These are phyloP conservation scores for Clavispora asparagi DNA, from an alignment of 805 yeast species.

Conservation along the genomic window DNA sequence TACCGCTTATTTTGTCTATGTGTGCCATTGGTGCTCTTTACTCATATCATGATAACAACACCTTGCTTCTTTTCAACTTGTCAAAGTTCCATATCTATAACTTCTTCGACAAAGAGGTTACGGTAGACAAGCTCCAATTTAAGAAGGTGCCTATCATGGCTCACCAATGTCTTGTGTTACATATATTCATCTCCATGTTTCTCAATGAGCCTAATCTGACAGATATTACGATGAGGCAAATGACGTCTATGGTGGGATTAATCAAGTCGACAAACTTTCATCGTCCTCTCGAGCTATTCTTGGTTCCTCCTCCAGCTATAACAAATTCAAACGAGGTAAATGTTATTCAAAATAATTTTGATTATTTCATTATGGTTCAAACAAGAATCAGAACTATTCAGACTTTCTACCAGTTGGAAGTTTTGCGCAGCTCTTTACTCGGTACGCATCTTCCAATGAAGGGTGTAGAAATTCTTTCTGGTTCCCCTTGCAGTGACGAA, in stretches of 20 bases:
- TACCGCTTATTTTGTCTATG: slow-evolving; percentile 73
- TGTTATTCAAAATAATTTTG: slow-evolving; percentile 37
- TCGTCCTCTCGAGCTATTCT: slow-evolving; percentile 38
- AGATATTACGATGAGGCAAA: slow-evolving; percentile 47
- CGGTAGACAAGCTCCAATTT: slow-evolving; percentile 40
- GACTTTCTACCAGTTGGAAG: slow-evolving; percentile 45
- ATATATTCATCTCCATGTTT: slow-evolving; percentile 52
- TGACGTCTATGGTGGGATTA: slow-evolving; percentile 50
- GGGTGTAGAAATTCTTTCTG: slow-evolving; percentile 48
- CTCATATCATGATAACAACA: slow-evolving; percentile 73
- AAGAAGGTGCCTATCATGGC: slow-evolving; percentile 54
- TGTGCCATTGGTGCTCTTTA: slow-evolving; percentile 88
- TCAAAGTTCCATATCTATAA: slow-evolving; percentile 63
- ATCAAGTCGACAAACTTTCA: slow-evolving; percentile 49
- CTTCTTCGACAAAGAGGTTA: slow-evolving; percentile 51
- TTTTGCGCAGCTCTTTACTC: slow-evolving; percentile 41
- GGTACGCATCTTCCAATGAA: slow-evolving; percentile 37
- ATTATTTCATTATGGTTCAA: slow-evolving; percentile 51
- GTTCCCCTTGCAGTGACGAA: slow-evolving; percentile 59
- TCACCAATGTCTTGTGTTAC: slow-evolving; percentile 51
- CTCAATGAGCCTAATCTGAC: slow-evolving; percentile 49
- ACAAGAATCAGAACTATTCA: slow-evolving; percentile 52
- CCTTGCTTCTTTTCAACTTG: slow-evolving; percentile 64
- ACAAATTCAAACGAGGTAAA: slow-evolving; percentile 19
- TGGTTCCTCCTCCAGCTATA: slow-evolving; percentile 16